Base-by-base conservation (phyloP, 164 flowering plant species). In the Protea cynaroides region DNA sequence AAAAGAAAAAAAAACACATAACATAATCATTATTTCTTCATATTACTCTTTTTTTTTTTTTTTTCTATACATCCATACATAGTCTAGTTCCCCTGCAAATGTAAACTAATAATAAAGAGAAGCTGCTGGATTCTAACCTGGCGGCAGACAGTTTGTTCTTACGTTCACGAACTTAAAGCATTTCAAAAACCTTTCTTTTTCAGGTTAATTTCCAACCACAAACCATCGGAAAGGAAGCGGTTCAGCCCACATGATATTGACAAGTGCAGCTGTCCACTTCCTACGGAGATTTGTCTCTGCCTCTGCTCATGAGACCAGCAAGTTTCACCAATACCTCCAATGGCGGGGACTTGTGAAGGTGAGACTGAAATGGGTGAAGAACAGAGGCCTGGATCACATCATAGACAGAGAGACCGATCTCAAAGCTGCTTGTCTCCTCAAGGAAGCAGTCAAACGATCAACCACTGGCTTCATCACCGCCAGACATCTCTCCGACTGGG, bases 361-460 rank as follows among this genome's bases (percentile, higher is more conserved):
- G 18, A 77, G 99, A 1, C 79, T 95, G 13, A 95, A 89, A 79
- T 95, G 99, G 97, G 92, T 87, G 24, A 91, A 88, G 67, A 91
- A 95, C 72, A 75, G 84, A 18, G 68, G 85, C 34, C 63, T 95
- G 12, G 97, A 95, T 71, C 88, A 88, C 81, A 77, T 88, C 46
- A 95, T 95, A 76, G 96, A 92, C 75, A 77, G 38, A 53, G 97
- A 89, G 59, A 95, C 94, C 22, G 97, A 92, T 69, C 81, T 95
- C 59, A 95, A 95, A 70, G 99, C 99, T 13, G 96, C 88, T 3
- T 86, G 77, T 66, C 84, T 95, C 17, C 84, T 95, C 71, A 95
- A 95, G 73, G 90, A 92, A 64, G 93, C 96, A 37, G 88, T 95
- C 56, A 78, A 82, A 55, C 82, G 96, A 56, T 80, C 96, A 38